Evolutionary conservation across 805 yeast species (phyloP), one percentile per base, ranked within the genome.

Genomic region (Candida oleophila): DNA sequence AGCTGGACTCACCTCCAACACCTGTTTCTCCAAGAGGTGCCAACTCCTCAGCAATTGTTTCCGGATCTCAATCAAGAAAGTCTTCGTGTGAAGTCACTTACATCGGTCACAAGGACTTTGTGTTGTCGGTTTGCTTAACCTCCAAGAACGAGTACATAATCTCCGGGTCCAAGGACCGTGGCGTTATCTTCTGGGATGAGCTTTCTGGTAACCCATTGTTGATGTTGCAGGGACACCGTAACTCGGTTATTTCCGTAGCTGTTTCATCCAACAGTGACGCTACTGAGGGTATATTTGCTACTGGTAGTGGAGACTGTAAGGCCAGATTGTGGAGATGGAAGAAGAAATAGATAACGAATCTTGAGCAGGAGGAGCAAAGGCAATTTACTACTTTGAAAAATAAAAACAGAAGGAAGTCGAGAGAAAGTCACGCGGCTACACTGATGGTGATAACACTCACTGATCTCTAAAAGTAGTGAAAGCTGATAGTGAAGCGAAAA

Each of bases 121-220:
- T 92, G 19, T 77, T 94, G 51, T 83, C 94, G 40, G 97, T 92
- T 22, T 92, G 97, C 58, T 83, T 95, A 22, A 89, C 97, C 2
- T 96, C 96, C 41, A 92, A 89, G 66, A 88, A 87, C 59, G 86
- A 89, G 64, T 92, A 89, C 74, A 87, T 92, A 47, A 76, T 92
- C 47, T 87, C 96, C 1, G 98, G 98, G 45, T 89, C 97, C 28
- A 92, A 92, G 68, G 99, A 92, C 73, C 85, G 97, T 59, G 97
- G 97, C 45, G 97, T 92, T 46, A 87, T 91, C 52, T 87, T 92
- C 74, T 92, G 99, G 99, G 97, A 92, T 65, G 91, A 91, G 57
- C 74, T 77, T 40, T 81, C 91, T 12, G 97, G 97, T 52, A 91
- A 89, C 67, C 96, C 96, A 45, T 82, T 89, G 67, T 77, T 92